Conservation (phyloP, 1,139 yeast genomes). For the Yarrowia galli region DNA sequence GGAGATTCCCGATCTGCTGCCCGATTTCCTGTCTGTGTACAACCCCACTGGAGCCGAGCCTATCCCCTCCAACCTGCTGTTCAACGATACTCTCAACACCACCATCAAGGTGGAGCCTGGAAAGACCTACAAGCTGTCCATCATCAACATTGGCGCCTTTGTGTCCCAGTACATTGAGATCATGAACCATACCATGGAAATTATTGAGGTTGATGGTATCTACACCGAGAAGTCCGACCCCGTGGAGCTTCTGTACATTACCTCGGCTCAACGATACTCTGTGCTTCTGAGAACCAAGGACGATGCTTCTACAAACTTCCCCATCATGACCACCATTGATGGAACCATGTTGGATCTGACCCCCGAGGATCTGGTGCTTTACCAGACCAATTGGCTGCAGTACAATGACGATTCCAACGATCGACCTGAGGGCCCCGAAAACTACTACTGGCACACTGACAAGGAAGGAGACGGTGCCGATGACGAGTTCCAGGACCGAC, state of each 20-base stretch:
- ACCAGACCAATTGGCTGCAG: constrained; percentile 73
- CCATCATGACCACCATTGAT: constrained; percentile 80
- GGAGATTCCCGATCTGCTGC: constrained; percentile 59
- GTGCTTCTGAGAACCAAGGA: constrained; percentile 74
- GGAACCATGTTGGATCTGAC: constrained; percentile 76
- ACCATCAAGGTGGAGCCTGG: constrained; percentile 77
- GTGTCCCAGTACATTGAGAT: constrained; percentile 83
- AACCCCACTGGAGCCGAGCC: constrained; percentile 99
- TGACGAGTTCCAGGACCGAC: constrained; percentile 48
- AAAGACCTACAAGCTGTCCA: constrained; percentile 77
- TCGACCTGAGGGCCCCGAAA: constrained; percentile 55
- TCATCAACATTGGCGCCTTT: constrained; percentile 85
- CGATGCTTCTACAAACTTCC: constrained; percentile 65
- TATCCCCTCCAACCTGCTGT: constrained; percentile 76
- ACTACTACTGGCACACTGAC: constrained; percentile 36
- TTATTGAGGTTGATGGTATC: constrained; percentile 85
- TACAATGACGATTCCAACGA: constrained; percentile 59
- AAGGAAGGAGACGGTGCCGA: constrained; percentile 53
- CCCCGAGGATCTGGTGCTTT: constrained; percentile 68
- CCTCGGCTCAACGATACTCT: constrained; percentile 80
- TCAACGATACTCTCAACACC: constrained; percentile 77
- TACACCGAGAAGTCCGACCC: constrained; percentile 66
- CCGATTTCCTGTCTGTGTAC: constrained; percentile 65
- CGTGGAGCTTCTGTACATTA: constrained; percentile 66
- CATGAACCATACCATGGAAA: constrained; percentile 80